phyloP scores from a whole-genome alignment of 2,329 filamentous ascomycete species.

The Ceratocystis smalleyi region DNA sequence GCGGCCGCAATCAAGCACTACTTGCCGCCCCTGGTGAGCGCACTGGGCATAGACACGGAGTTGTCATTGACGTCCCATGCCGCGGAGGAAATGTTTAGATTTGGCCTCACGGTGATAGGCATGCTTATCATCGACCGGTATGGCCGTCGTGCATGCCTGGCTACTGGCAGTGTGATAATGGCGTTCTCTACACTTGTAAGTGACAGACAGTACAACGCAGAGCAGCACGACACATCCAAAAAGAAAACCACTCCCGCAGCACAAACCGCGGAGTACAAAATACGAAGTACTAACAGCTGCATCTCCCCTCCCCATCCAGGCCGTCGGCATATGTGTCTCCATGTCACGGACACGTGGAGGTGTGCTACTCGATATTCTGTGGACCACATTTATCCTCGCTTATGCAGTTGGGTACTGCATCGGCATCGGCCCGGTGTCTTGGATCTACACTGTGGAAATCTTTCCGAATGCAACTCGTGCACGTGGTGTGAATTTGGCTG shows the following conservation, averaged over 20 bases:
- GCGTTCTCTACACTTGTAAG: constrained; percentile 36
- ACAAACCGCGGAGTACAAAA: background rate
- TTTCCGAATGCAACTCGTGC: constrained; percentile 43
- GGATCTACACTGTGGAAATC: constrained; percentile 47
- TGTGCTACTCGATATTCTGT: constrained; percentile 30
- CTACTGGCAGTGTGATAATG: constrained; percentile 37
- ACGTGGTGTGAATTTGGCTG: constrained; percentile 39
- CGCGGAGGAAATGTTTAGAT: constrained; percentile 42
- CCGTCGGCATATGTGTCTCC: constrained; percentile 19
- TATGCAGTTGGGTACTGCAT: constrained; percentile 44
- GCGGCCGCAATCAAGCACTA: constrained; percentile 47
- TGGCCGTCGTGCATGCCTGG: constrained; percentile 34
- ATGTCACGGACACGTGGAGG: background rate
- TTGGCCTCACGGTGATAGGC: constrained; percentile 39
- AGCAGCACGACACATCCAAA: constrained; percentile 28
- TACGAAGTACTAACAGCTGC: constrained; percentile 17
- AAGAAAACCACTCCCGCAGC: too few species aligned
- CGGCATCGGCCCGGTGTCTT: constrained; percentile 40
- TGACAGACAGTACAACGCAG: too few species aligned
- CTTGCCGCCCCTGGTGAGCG: constrained; percentile 36
- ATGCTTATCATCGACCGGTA: constrained; percentile 41
- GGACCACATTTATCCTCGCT: constrained; percentile 41
- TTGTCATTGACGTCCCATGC: constrained; percentile 38
- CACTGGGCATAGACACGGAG: constrained; percentile 33
- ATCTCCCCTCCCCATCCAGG: constrained; percentile 27